These are phyloP conservation scores for Noccaea bulbosa DNA, from an alignment of 345 rosid genomes.

Conservation along the genomic window DNA sequence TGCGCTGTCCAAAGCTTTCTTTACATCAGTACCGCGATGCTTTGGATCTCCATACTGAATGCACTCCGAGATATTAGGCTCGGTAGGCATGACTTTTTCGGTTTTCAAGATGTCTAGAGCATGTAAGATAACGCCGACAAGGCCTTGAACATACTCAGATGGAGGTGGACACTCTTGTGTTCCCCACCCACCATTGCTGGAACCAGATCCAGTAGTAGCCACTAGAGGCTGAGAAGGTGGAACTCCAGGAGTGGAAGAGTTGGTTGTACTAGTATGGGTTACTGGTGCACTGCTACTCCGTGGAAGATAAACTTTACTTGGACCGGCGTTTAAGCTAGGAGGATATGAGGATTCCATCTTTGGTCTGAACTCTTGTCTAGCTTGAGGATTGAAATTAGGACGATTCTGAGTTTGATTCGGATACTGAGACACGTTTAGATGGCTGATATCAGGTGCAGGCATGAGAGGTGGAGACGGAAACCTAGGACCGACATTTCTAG, in stretches of 20 bases:
- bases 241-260: slow-evolving; percentile 38
- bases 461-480: slow-evolving; percentile 42
- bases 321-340: slow-evolving; percentile 41
- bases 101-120: slow-evolving; percentile 73
- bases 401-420: slow-evolving; percentile 43
- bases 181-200: slow-evolving; percentile 54
- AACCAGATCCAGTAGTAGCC: slow-evolving; percentile 34
- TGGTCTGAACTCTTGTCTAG: slow-evolving; percentile 48
- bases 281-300: slow-evolving; percentile 31
- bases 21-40: slow-evolving; percentile 62
- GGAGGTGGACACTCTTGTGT: slow-evolving; percentile 60
- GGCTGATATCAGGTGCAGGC: slow-evolving; percentile 57
- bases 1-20: slow-evolving; percentile 74
- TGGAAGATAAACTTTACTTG: slow-evolving; percentile 42
- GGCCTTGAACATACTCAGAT: slow-evolving; percentile 77
- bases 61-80: slow-evolving; percentile 74
- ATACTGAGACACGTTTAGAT: slow-evolving; percentile 51
- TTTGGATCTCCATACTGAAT: slow-evolving; percentile 72
- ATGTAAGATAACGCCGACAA: slow-evolving; percentile 73
- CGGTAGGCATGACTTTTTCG: slow-evolving; percentile 74
- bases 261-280: slow-evolving; percentile 20
- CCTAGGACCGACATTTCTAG: slow-evolving; percentile 50
- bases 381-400: slow-evolving; percentile 49
- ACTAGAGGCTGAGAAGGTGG: slow-evolving; percentile 37
- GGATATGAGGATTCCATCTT: slow-evolving; percentile 34